Evolutionary conservation across 2,329 filamentous ascomycete genomes (phyloP), one percentile per base, ranked within the genome.

Genomic region (Tolypocladium tundrense): DNA sequence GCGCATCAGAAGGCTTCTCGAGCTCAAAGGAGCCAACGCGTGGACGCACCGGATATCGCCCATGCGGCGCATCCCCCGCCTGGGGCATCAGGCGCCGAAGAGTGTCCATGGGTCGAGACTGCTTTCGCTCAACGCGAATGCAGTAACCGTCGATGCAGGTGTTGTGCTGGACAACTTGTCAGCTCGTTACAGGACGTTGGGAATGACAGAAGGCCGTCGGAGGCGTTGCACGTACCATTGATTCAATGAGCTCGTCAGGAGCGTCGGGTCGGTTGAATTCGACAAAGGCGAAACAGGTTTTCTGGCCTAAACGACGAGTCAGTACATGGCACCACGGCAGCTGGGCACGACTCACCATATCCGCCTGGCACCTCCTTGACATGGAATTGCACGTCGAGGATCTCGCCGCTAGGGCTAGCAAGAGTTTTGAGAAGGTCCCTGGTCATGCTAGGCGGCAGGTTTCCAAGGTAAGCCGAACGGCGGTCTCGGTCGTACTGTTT

Each of bases 401-500:
- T 69, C 1, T 64, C 60, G 24, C 78, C 78, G 55, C 70, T 74
- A 1, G 62, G 60, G n/a, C 68, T 63, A 42, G 75, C 75, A 11
- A 78, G 57, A 2, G 66, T 62, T 4, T 64, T 61, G 31, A 82
- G 61, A 45, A 74, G 66, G 0, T 66, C 64, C 35, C 76, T 70
- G 0, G 68, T 70, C 53, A 70, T 67, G 41, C 69, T 63, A 4
- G 63, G 42, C 3, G 79, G 77, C 8, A 83, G 64, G 41, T 74
- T 74, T 4, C 77, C 77, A 56, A 82, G 69, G 58, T 76, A 82
- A 33, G 79, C 67, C 0, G 79, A 80, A 27, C 77, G 74, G 27
- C 72, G 65, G 56, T 81, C 77, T 27, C 70, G 68, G 14, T 78
- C 74, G 31, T 78, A 76, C 45, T 69, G 65, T 9, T 69, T 67